phyloP scores from a whole-genome alignment of 176 grass and related monocot genomes.

The Dendrocalamus sinicus region DNA sequence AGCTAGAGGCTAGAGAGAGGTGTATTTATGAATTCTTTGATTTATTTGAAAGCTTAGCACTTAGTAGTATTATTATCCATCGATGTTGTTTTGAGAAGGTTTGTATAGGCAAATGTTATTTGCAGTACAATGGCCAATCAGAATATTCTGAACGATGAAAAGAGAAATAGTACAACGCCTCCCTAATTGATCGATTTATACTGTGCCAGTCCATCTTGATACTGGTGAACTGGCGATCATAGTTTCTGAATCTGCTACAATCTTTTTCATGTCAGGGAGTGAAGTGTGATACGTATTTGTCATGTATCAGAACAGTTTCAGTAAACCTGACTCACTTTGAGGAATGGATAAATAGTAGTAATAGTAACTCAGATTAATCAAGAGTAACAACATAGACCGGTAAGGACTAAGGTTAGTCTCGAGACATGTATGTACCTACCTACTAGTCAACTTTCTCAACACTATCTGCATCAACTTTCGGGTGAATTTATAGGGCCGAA shows the following conservation, averaged over 20 bases:
- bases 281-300: background rate
- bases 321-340: background rate
- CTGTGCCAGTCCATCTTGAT: background rate
- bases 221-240: too few relatives aligned
- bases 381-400: background rate
- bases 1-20: conserved; percentile 23
- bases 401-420: background rate
- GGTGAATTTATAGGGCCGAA: background rate
- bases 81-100: background rate
- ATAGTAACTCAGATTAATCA: background rate
- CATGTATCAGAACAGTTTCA: background rate
- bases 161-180: background rate
- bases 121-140: background rate
- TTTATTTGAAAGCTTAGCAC: conserved; percentile 30
- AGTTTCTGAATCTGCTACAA: too few relatives aligned
- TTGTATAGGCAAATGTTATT: conserved; percentile 43
- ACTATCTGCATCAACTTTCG: background rate
- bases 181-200: background rate
- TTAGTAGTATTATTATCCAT: background rate
- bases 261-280: background rate
- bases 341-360: background rate
- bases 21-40: conserved; percentile 43
- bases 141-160: background rate
- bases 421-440: too few relatives aligned
- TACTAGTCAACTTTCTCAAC: too few relatives aligned